Conservation (phyloP, 2,329 filamentous ascomycete genomes). For the Dothistroma septosporum region DNA sequence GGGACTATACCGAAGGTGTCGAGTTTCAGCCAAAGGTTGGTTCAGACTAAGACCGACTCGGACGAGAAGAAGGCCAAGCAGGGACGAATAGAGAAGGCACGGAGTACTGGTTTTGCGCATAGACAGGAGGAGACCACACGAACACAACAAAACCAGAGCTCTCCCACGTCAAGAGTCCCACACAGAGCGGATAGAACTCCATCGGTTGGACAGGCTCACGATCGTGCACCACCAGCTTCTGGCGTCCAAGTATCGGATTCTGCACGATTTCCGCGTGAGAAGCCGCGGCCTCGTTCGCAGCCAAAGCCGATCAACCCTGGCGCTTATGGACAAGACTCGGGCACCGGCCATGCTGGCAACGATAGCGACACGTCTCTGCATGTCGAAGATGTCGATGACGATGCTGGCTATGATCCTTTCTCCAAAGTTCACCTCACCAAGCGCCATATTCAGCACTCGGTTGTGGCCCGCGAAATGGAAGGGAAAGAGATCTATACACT, state of each 20-base stretch:
- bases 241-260: constrained; percentile 15
- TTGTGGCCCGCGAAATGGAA: constrained; percentile 71
- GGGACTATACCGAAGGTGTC: constrained; percentile 29
- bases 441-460: constrained; percentile 75
- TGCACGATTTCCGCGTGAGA: constrained; percentile 9
- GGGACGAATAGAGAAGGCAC: constrained; percentile 40
- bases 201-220: constrained; percentile 13
- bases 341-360: constrained; percentile 17
- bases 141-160: neutral
- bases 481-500: constrained; percentile 74
- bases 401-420: constrained; percentile 73
- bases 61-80: constrained; percentile 44
- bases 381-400: constrained; percentile 14
- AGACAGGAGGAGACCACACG: constrained; percentile 6
- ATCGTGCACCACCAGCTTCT: neutral
- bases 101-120: constrained; percentile 36
- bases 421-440: constrained; percentile 80
- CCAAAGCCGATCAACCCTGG: constrained; percentile 9
- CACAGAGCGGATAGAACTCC: constrained; percentile 13
- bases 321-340: constrained; percentile 10
- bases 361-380: constrained; percentile 18
- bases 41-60: constrained; percentile 55
- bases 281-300: neutral
- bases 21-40: constrained; percentile 81
- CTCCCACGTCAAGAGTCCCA: neutral